Evolutionary conservation across 495 filamentous ascomycete genomes (phyloP), one percentile per base, ranked within the genome.

Genomic region (Podospora tetraspora): DNA sequence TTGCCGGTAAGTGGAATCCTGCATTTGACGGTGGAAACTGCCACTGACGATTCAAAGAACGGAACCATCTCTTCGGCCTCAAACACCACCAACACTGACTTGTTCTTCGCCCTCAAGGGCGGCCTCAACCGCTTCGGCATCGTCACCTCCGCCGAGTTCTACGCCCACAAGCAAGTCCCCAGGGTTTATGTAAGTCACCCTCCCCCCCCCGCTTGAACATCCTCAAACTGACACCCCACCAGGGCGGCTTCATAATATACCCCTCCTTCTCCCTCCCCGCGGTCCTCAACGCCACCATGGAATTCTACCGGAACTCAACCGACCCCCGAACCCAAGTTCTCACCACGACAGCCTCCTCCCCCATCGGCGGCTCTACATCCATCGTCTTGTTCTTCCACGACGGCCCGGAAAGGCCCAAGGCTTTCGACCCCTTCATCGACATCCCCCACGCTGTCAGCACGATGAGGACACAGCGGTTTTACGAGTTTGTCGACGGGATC

Each of bases 301-400:
- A 83, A 62, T 87, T 85, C 52, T 77, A 79, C 11, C 80, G 84
- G 61, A 71, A 58, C 59, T 71, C 61, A 34, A 70, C 62, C 0
- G 71, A 76, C 58, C 61, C 69, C 9, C 84, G 85, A 67, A 82
- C 85, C 0, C 79, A 79, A 0, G 81, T 88, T 27, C 87, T 88
- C 58, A 69, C 84, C 66, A 88, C 87, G 0, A 71, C 82, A 0
- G 81, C 86, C 66, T 70, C 58, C 11, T 73, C 75, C 0, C 37
- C 82, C 0, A 29, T 86, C 52, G 81, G 86, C n/a, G 77, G 83
- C 43, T 52, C 43, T 52, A 84, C 82, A 77, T 80, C 86, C 29
- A 70, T 88, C 67, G 87, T 86, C 66, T 68, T 88, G 4, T 70
- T 76, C 58, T 90, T 88, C 79, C 86, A 88, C 70, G 85, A 90